Evolutionary conservation across 768 basidiomycete genomes (phyloP).

Genomic region (Phanerochaete sordida): DNA sequence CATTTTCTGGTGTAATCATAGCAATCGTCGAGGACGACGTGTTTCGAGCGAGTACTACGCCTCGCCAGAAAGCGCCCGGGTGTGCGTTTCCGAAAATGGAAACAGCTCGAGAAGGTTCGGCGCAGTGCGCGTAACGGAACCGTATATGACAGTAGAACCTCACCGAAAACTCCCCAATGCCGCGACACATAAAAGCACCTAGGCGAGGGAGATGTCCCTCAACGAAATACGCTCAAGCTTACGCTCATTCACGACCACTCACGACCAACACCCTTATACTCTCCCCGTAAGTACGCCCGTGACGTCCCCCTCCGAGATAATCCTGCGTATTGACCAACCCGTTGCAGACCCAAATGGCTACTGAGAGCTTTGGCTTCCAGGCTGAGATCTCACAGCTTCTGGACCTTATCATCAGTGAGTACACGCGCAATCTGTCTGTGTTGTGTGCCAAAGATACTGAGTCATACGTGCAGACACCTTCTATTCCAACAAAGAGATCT

Average conservation of each 20-base stretch:
- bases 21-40: background rate
- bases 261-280: conserved; percentile 1
- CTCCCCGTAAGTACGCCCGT: conserved; percentile 7
- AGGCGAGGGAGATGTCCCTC: background rate
- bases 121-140: background rate
- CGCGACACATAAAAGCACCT: conserved; percentile 29
- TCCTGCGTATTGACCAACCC: conserved; percentile 7
- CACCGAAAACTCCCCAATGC: conserved; percentile 34
- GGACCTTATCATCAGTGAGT: conserved; percentile 96
- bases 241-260: conserved; percentile 11
- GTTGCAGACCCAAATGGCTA: conserved; percentile 52
- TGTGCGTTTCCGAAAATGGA: background rate
- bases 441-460: conserved; percentile 11
- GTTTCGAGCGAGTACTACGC: background rate
- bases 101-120: conserved; percentile 8
- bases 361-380: conserved; percentile 94
- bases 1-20: background rate
- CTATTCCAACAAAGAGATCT: conserved; percentile 99
- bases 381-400: conserved; percentile 99
- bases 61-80: background rate
- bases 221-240: conserved; percentile 5
- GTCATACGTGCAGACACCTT: conserved; percentile 71
- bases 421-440: conserved; percentile 1
- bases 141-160: conserved; percentile 33
- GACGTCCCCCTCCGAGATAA: no score